Evolutionary conservation across 1,284 basidiomycete genomes (phyloP).

Genomic region (Afroboletus lepidellus): DNA sequence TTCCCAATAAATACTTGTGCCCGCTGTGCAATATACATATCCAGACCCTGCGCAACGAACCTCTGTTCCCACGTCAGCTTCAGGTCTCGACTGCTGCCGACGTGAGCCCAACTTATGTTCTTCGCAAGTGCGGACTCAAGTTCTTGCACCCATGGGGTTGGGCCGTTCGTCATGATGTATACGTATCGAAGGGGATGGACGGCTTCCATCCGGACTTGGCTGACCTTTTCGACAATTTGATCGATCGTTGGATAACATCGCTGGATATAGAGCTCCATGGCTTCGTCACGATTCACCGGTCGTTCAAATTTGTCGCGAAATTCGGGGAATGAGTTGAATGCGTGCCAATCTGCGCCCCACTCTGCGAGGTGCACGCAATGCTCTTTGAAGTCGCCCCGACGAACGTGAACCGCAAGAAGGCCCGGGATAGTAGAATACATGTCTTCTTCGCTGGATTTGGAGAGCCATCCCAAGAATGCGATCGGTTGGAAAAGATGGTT

Average conservation of each 20-base stretch:
- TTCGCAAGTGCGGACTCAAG: slow-evolving; percentile 40
- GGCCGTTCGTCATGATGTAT: slow-evolving; percentile 59
- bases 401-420: slow-evolving; percentile 56
- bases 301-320: slow-evolving; percentile 38
- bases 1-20: slow-evolving; percentile 48
- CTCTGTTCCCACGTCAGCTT: slow-evolving; percentile 39
- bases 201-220: slow-evolving; percentile 26
- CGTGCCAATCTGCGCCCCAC: slow-evolving; percentile 41
- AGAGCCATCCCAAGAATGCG: slow-evolving; percentile 6
- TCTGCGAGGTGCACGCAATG: slow-evolving; percentile 49
- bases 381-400: slow-evolving; percentile 56
- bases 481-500: slow-evolving; percentile 30
- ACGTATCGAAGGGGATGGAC: slow-evolving; percentile 32
- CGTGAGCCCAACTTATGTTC: slow-evolving; percentile 21
- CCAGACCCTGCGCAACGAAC: slow-evolving; percentile 40
- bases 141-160: slow-evolving; percentile 43
- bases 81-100: slow-evolving; percentile 38
- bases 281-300: slow-evolving; percentile 26
- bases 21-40: slow-evolving; percentile 45
- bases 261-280: slow-evolving; percentile 30
- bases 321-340: slow-evolving; percentile 43
- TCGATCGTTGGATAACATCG: slow-evolving; percentile 44
- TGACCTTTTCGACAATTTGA: slow-evolving; percentile 40
- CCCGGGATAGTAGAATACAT: slow-evolving; percentile 31
- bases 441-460: slow-evolving; percentile 1